phyloP scores from a whole-genome alignment of 1,284 basidiomycete species.

The Sphagnurus paluster region DNA sequence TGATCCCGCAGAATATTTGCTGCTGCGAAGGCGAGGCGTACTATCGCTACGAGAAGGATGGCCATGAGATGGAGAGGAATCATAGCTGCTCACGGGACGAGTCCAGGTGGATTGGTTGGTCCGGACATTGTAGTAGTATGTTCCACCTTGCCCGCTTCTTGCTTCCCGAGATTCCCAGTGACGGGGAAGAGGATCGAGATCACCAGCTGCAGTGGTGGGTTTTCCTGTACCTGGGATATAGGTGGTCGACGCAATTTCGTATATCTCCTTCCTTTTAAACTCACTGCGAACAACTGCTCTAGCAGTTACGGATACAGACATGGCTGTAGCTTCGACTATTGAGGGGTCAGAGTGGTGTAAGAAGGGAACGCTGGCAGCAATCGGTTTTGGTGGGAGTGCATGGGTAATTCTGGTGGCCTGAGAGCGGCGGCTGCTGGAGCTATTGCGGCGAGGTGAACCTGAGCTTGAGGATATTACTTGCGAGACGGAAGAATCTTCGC shows the following conservation, averaged over 20 bases:
- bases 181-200: slow-evolving; percentile 45
- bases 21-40: slow-evolving; percentile 22
- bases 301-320: slow-evolving; percentile 37
- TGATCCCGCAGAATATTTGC: slow-evolving; percentile 23
- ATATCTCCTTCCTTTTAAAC: slow-evolving; percentile 35
- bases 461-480: slow-evolving; percentile 13
- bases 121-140: slow-evolving; percentile 62
- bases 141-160: slow-evolving; percentile 40
- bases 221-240: slow-evolving; percentile 20
- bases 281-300: slow-evolving; percentile 31
- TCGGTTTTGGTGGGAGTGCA: slow-evolving; percentile 73
- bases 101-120: slow-evolving; percentile 64
- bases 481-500: slow-evolving; percentile 16
- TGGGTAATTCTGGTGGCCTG: slow-evolving; percentile 48
- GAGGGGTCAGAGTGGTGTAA: slow-evolving; percentile 55
- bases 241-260: slow-evolving; percentile 31
- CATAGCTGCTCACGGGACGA: slow-evolving; percentile 40
- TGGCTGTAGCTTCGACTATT: slow-evolving; percentile 58
- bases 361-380: slow-evolving; percentile 51
- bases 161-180: slow-evolving; percentile 63
- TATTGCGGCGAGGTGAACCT: slow-evolving; percentile 19
- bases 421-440: slow-evolving; percentile 16
- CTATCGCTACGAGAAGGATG: slow-evolving; percentile 21
- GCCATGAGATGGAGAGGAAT: slow-evolving; percentile 17
- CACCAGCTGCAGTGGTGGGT: slow-evolving; percentile 28